Base-by-base conservation (phyloP, 2,329 filamentous ascomycete genomes). In the Aspergillus brunneoviolaceus region DNA sequence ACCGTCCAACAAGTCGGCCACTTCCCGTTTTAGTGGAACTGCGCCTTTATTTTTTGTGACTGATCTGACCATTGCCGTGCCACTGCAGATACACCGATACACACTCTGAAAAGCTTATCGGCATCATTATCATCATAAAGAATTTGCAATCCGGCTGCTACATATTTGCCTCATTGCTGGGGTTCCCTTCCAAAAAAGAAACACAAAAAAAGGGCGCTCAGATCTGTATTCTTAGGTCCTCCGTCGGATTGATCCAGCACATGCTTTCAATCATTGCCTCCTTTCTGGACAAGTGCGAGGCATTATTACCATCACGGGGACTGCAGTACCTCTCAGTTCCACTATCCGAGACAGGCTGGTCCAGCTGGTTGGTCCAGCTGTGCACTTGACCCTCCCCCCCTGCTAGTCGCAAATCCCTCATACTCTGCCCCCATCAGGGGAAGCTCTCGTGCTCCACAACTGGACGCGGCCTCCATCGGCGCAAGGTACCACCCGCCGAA, bases 401-500 rank as follows among this genome's bases (percentile, higher is more conserved):
- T 60, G 53, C 59, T 58, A 58, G 55, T 39, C 56, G 66, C 66
- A 69, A 67, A 72, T 71, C 69, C 69, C 70, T 71, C 68, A 70
- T 63, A 61, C 61, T 64, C 55, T 64, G 63, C 63, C 59, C 63
- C 69, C 66, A 65, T 55, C 67, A 60, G 65, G 66, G 65, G 63
- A 60, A 48, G 42, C 59, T 59, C 53, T 67, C 58, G 66, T 68
- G 63, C 65, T 72, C 69, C 70, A 72, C 70, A 57, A 59, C 64
- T 57, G 60, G 52, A 52, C 50, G 51, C 53, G 31, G 54, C 51
- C 51, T 62, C 59, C 54, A 33, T 59, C 49, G 51, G 57, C 60
- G 65, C 63, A 68, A 61, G 65, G 61, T 67, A 64, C 65, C 57
- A 61, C 67, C 39, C 57, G 54, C 52, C 54, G 50, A 58, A 48